Evolutionary conservation across 177 flowering plant genomes (phyloP), one percentile per base, ranked within the genome.

Genomic region (Vitis hybrid): DNA sequence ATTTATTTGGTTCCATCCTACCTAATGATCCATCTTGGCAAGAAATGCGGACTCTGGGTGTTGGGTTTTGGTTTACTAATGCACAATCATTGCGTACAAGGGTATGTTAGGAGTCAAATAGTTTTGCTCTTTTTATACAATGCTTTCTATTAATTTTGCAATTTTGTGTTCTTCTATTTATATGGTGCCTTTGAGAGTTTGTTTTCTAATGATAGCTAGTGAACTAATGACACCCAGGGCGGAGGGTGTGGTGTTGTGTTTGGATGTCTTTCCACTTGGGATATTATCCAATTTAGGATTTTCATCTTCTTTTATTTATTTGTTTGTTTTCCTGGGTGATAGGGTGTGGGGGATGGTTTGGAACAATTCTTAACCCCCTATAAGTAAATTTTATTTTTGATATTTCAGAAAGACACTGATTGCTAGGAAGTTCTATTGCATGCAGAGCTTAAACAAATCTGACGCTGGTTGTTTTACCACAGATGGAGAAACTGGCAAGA

Each of bases 401-500:
- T 40, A 40, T 40, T 40, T 58, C 11, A 4, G 21, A 10, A 65
- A 49, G 2, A 1, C 13, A 65, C 2, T 46, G 32, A 65, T 35
- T n/a, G 13, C 18, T 15, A 60, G 16, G 40, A 7, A 52, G 46
- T 67, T 56, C 13, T 54, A 5, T 48, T 40, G 27, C 10, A 18
- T 16, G n/a, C 51, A 67, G 46, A 46, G 14, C 66, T 62, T 60
- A 6, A 56, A 49, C 18, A n/a, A 40, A 10, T 61, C 15, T 74
- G 68, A 64, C 13, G 3, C 19, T 10, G 48, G 58, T 69, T 72
- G 62, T 21, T 78, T 71, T 71, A 54, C 19, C 82, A 77, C 80
- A 96, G 99, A 88, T 96, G 95, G 99, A 96, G 88, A 91, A 87
- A 79, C 78, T 96, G 78, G 99, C 99, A 51, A 92, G 97, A 77